Percentiles rank a stretch among this genome's conserved stretches.
These are phyloP conservation scores for Xylariaceae sp. DNA, from an alignment of 2,329 filamentous ascomycete species.

Conservation along the genomic window DNA sequence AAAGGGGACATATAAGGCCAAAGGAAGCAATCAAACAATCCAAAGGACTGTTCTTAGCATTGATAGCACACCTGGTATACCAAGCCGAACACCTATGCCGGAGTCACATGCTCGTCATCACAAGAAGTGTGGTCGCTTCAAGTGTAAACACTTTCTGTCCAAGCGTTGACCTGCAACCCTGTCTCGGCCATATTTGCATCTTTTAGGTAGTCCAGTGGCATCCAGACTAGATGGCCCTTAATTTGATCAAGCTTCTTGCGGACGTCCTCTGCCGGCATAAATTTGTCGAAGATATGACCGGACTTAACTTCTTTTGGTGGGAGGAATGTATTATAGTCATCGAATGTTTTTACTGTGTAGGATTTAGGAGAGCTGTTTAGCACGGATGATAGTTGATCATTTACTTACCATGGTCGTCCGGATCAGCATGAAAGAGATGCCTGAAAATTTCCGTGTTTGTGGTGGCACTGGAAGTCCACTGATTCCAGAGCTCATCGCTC, in stretches of 20 bases:
- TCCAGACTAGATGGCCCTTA: constrained; percentile 90
- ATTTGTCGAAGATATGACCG: constrained; percentile 86
- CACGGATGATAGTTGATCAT: background rate
- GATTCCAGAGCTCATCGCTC: constrained; percentile 67
- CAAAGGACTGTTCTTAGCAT: too few species aligned
- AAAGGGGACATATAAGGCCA: too few species aligned
- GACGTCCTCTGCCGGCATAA: constrained; percentile 74
- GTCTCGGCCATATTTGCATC: constrained; percentile 89
- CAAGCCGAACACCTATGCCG: too few species aligned
- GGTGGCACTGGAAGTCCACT: constrained; percentile 72
- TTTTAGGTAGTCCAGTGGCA: constrained; percentile 86
- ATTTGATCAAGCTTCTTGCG: constrained; percentile 78
- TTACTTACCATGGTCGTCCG: constrained; percentile 76
- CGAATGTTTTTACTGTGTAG: constrained; percentile 77
- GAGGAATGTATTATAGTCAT: constrained; percentile 84
- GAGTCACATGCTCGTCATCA: too few species aligned
- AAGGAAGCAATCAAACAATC: too few species aligned
- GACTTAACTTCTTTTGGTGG: constrained; percentile 74
- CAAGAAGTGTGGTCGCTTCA: constrained; percentile 45
- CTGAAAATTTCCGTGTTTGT: constrained; percentile 77
- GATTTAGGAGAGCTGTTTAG: constrained; percentile 16
- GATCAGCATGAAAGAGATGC: constrained; percentile 86
- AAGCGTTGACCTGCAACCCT: constrained; percentile 83
- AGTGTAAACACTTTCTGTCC: constrained; percentile 87
- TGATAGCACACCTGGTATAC: too few species aligned